These are phyloP conservation scores for Euphorbia pulcherrima DNA, from an alignment of 345 rosid genomes.

Conservation along the genomic window DNA sequence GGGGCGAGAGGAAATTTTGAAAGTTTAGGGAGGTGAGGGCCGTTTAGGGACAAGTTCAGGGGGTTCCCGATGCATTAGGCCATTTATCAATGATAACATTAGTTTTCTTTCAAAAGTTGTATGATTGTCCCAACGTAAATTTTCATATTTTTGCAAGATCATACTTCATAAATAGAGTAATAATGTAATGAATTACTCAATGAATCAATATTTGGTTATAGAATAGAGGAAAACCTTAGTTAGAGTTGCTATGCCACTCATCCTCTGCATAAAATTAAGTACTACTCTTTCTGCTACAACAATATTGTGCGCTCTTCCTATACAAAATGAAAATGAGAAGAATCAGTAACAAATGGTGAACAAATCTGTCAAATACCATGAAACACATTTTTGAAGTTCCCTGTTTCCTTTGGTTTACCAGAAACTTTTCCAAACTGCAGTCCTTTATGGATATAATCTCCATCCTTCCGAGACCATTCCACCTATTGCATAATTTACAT, in stretches of 20 bases:
- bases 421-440: constrained; percentile 85
- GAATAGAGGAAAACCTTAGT: constrained; percentile 55
- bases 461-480: constrained; percentile 81
- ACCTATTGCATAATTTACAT: constrained; percentile 41
- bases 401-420: constrained; percentile 35
- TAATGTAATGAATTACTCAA: background rate
- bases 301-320: constrained; percentile 79
- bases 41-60: too few relatives aligned
- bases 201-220: constrained; percentile 1
- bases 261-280: constrained; percentile 93
- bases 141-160: background rate
- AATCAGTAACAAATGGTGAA: background rate
- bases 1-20: too few relatives aligned
- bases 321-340: constrained; percentile 2
- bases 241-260: constrained; percentile 96
- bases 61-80: too few relatives aligned
- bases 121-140: background rate
- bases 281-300: constrained; percentile 89
- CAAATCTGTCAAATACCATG: background rate
- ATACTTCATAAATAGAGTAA: background rate
- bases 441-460: constrained; percentile 75
- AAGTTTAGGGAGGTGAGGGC: too few relatives aligned
- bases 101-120: background rate
- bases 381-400: background rate
- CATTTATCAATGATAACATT: background rate